phyloP scores from a whole-genome alignment of 2,329 filamentous ascomycete genomes.

The Torrubiella hemipterigena region DNA sequence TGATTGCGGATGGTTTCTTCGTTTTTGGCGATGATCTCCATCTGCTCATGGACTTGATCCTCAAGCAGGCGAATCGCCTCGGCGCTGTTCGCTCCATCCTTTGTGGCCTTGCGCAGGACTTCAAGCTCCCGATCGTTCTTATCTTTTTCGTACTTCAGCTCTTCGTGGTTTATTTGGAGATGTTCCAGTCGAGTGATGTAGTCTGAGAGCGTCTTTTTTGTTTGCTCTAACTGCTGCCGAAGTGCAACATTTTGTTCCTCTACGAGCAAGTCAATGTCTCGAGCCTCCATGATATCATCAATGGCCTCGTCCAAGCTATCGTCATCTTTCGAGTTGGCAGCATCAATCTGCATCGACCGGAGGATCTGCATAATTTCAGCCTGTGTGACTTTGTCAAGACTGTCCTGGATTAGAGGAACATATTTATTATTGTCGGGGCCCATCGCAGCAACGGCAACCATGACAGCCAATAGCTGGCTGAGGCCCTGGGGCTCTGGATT shows the following conservation, averaged over 20 bases:
- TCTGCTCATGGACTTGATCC: constrained; percentile 50
- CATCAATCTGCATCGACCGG: constrained; percentile 26
- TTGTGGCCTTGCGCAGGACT: constrained; percentile 34
- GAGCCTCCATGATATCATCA: constrained; percentile 27
- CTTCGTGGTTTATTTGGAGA: constrained; percentile 51
- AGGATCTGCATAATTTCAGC: constrained; percentile 33
- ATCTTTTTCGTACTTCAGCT: constrained; percentile 50
- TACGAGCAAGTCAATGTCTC: constrained; percentile 42
- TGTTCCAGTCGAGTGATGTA: constrained; percentile 47
- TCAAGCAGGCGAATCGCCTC: constrained; percentile 42
- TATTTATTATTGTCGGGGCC: constrained; percentile 45
- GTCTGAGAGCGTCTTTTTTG: constrained; percentile 46
- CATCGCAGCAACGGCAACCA: constrained; percentile 48
- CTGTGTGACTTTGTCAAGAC: constrained; percentile 29
- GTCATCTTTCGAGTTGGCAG: constrained; percentile 20
- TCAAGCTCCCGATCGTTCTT: constrained; percentile 42
- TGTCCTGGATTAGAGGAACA: constrained; percentile 30
- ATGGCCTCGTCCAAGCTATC: constrained; percentile 26
- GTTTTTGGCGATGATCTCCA: constrained; percentile 53
- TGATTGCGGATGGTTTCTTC: constrained; percentile 42
- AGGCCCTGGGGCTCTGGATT: constrained; percentile 43
- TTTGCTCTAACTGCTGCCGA: constrained; percentile 36
- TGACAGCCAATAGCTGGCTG: constrained; percentile 47
- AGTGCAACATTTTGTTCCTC: constrained; percentile 43
- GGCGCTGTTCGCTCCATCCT: constrained; percentile 39